These are phyloP conservation scores for Porpolomopsis calyptriformis DNA, from an alignment of 768 basidiomycete species.

Conservation along the genomic window DNA sequence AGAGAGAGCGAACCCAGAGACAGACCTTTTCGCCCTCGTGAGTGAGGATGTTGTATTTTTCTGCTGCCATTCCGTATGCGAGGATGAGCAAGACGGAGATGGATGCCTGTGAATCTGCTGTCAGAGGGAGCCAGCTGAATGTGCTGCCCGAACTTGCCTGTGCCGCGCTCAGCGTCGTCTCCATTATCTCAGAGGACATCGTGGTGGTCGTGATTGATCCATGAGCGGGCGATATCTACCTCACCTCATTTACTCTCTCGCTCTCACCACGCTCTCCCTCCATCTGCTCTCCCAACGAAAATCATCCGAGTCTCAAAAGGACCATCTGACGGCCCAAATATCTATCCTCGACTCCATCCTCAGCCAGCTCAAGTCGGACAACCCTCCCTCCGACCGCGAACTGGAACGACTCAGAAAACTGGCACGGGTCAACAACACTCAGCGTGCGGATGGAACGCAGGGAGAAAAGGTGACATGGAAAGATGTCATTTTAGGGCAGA, in stretches of 20 bases:
- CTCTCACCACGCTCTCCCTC: conserved; percentile 56
- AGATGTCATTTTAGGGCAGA: conserved; percentile 39
- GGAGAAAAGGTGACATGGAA: conserved; percentile 26
- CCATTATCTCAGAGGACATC: too few relatives aligned
- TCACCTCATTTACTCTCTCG: conserved; percentile 54
- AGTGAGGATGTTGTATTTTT: conserved; percentile 1
- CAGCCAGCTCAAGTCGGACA: conserved; percentile 38
- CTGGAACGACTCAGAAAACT: conserved; percentile 45
- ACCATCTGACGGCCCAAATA: conserved; percentile 44
- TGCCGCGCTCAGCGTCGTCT: background rate
- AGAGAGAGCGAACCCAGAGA: background rate
- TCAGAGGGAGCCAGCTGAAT: background rate
- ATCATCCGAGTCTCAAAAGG: conserved; percentile 39
- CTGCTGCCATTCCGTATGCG: background rate
- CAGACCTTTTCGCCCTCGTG: background rate
- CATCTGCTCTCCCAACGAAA: conserved; percentile 51
- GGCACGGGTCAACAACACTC: conserved; percentile 22
- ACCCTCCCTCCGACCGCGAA: conserved; percentile 37
- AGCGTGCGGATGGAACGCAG: background rate
- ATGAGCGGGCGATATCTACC: conserved; percentile 53
- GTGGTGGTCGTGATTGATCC: too few relatives aligned
- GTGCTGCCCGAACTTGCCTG: background rate
- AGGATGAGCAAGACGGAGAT: conserved; percentile 4
- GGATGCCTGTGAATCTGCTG: background rate
- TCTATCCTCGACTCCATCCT: conserved; percentile 54